A percentile compares a stretch with the other conserved stretches of the same genome.
phyloP scores from a whole-genome alignment of 2,329 filamentous ascomycete genomes.

The Cylindrodendrum hubeiense region DNA sequence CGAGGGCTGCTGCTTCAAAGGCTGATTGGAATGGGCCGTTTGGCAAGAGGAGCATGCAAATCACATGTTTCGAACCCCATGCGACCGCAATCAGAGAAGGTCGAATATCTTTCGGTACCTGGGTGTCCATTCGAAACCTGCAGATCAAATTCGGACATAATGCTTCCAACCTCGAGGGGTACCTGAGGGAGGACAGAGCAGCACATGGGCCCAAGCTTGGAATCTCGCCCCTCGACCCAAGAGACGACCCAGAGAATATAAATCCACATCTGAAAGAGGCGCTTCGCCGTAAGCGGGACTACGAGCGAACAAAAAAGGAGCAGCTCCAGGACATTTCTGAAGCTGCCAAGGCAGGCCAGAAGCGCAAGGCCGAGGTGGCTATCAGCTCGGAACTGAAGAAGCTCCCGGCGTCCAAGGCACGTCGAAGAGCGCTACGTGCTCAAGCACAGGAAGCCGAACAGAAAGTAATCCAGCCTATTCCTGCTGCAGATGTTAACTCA shows the following conservation, averaged over 20 bases:
- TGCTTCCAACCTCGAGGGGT: conserved; percentile 75
- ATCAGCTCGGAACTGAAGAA: conserved; percentile 42
- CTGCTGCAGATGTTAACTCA: conserved; percentile 46
- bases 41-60: conserved; percentile 77
- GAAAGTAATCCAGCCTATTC: conserved; percentile 41
- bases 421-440: conserved; percentile 36
- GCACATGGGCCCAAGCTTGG: conserved; percentile 62
- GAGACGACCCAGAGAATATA: conserved; percentile 55
- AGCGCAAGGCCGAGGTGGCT: conserved; percentile 51
- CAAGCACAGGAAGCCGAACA: conserved; percentile 24
- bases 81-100: conserved; percentile 65
- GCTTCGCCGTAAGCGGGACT: conserved; percentile 73
- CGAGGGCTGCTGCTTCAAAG: conserved; percentile 31
- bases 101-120: conserved; percentile 68
- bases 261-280: conserved; percentile 67
- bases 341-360: conserved; percentile 52
- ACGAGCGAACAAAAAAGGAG: conserved; percentile 63
- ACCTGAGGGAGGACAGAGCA: conserved; percentile 71
- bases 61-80: conserved; percentile 80
- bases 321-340: conserved; percentile 54
- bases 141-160: conserved; percentile 72
- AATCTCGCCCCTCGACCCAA: conserved; percentile 63
- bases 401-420: conserved; percentile 41
- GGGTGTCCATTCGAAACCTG: conserved; percentile 78
- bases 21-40: conserved; percentile 78